Evolutionary conservation across 176 grass and related monocot species (phyloP).

Genomic region (Cocos nucifera): DNA sequence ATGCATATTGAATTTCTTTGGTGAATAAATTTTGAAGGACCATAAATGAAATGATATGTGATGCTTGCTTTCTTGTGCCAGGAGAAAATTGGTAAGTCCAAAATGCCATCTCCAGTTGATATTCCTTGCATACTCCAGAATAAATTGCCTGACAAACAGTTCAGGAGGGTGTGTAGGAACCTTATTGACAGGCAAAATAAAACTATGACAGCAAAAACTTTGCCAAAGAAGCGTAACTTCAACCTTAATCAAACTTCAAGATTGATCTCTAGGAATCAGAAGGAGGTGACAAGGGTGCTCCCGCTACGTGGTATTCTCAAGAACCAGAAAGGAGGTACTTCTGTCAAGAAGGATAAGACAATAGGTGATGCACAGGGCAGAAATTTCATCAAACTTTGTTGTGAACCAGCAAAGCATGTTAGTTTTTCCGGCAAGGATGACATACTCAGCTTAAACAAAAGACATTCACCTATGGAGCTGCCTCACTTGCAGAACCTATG

Average conservation of each 20-base stretch:
- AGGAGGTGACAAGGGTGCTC: neutral
- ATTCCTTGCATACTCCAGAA: no score
- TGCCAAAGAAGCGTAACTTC: neutral
- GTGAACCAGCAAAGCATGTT: conserved; percentile 33
- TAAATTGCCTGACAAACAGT: neutral
- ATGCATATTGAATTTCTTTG: no score
- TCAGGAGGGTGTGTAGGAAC: neutral
- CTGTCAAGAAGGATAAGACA: conserved; percentile 42
- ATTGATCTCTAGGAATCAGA: neutral
- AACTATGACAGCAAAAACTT: neutral
- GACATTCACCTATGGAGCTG: conserved; percentile 13
- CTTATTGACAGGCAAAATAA: neutral
- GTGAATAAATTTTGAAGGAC: no score
- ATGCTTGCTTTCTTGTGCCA: no score
- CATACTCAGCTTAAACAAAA: conserved; percentile 23
- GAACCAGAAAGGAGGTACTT: conserved; percentile 35
- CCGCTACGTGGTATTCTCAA: conserved; percentile 35
- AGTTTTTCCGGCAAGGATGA: conserved; percentile 28
- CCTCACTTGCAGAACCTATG: conserved; percentile 12
- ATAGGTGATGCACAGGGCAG: conserved; percentile 16
- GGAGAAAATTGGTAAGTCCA: no score
- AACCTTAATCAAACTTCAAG: neutral
- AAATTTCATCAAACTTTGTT: conserved; percentile 33
- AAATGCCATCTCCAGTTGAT: no score
- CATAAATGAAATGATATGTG: no score